These are phyloP conservation scores for Fraxinus americana DNA, from an alignment of 257 asterid species.

Conservation along the genomic window DNA sequence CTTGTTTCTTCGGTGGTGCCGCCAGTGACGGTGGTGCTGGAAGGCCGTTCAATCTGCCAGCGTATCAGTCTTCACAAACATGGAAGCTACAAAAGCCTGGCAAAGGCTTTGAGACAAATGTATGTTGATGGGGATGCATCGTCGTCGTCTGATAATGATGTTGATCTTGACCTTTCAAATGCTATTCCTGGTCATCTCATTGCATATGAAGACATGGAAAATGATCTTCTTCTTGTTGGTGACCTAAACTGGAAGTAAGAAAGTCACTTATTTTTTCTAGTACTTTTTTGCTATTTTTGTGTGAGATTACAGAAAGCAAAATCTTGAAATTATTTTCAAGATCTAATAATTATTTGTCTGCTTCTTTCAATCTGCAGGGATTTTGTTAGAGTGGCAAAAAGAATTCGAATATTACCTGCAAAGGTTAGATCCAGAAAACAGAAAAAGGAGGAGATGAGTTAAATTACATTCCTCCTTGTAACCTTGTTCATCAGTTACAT, in stretches of 20 bases:
- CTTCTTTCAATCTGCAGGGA: slow-evolving; percentile 42
- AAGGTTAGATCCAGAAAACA: slow-evolving; percentile 57
- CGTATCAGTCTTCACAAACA: slow-evolving; percentile 75
- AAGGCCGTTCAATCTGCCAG: slow-evolving; percentile 83
- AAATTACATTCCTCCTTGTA: background rate
- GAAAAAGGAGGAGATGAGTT: slow-evolving; percentile 26
- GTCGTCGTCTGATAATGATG: slow-evolving; percentile 1
- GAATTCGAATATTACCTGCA: slow-evolving; percentile 73
- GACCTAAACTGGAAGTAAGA: slow-evolving; percentile 80
- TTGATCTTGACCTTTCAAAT: slow-evolving; percentile 58
- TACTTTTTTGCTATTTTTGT: background rate
- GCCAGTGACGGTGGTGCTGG: slow-evolving; percentile 75
- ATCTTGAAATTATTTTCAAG: background rate
- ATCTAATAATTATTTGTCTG: background rate
- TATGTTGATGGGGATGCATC: slow-evolving; percentile 40
- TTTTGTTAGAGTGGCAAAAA: slow-evolving; percentile 77
- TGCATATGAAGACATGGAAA: slow-evolving; percentile 84
- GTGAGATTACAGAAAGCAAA: too few relatives aligned
- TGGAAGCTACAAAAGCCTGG: slow-evolving; percentile 59
- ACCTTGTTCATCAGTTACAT: background rate
- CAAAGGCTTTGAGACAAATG: slow-evolving; percentile 65
- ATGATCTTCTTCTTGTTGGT: slow-evolving; percentile 82
- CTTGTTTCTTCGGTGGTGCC: slow-evolving; percentile 59
- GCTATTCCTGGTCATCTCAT: slow-evolving; percentile 74
- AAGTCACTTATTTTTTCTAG: too few relatives aligned